Evolutionary conservation across 306 rosid genomes (phyloP), one percentile per base, ranked within the genome.

Genomic region (Cercis canadensis): DNA sequence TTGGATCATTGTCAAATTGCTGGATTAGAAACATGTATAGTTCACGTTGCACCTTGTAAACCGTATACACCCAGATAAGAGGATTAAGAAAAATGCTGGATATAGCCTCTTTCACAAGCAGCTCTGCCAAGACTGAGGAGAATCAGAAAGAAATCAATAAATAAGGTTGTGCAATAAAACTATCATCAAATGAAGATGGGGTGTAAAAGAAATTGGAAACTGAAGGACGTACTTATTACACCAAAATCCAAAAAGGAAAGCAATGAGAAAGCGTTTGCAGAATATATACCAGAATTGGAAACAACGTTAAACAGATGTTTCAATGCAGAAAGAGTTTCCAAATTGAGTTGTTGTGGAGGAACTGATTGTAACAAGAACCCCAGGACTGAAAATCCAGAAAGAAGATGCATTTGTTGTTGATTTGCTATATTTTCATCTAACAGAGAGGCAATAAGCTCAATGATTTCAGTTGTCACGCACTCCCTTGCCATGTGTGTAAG

Each of bases 361-460:
- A 90, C 89, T 10, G 98, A 90, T 67, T 90, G 98, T 83, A 94
- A 86, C 81, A 94, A 78, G 76, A 90, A 94, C 66, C 98, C 98
- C 81, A 94, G 81, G 69, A 94, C 86, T 65, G 97, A 86, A 84
- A 94, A 94, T 71, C 98, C 98, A 67, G 95, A 90, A 45, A 90
- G 95, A 71, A 94, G 87, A 89, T 89, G 92, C 98, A 94, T 94
- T 78, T 94, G 98, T 66, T 94, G 98, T 65, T 90, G 98, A 83
- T 90, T 94, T 70, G 95, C 90, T 60, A 87, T 64, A 81, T 90
- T 94, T 68, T 94, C 98, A 69, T 94, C 98, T 37, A 94, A 84
- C 57, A 90, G 92, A 70, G 92, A 89, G 62, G 97, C 97, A 63
- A 94, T 87, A 53, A 94, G 87, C 84, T 94, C 93, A 76, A 94